These are phyloP conservation scores for Clitocybe nebularis DNA, from an alignment of 1,284 basidiomycete species.

Conservation along the genomic window DNA sequence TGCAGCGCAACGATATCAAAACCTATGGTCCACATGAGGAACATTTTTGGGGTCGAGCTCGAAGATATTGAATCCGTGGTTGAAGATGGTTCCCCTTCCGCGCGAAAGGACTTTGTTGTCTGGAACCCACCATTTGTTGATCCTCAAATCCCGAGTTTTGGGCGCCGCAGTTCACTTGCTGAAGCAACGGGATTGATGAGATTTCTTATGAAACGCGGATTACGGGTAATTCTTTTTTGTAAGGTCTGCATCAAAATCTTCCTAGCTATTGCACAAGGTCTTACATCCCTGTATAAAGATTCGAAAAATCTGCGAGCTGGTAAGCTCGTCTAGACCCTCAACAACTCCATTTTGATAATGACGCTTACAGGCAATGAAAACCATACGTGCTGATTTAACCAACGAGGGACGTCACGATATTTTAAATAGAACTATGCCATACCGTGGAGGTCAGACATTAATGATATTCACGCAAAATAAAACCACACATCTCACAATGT, in stretches of 20 bases:
- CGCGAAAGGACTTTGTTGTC: slow-evolving; percentile 72
- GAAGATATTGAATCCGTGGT: slow-evolving; percentile 67
- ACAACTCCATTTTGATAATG: slow-evolving; percentile 1
- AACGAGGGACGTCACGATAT: slow-evolving; percentile 78
- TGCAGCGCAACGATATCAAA: slow-evolving; percentile 89
- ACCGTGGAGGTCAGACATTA: slow-evolving; percentile 65
- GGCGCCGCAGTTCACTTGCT: slow-evolving; percentile 58
- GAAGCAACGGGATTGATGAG: slow-evolving; percentile 78
- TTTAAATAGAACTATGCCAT: slow-evolving; percentile 75
- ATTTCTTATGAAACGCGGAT: slow-evolving; percentile 77
- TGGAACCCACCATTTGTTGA: slow-evolving; percentile 77
- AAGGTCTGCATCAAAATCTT: slow-evolving; percentile 47
- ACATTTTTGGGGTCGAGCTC: slow-evolving; percentile 66
- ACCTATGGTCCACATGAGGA: slow-evolving; percentile 73
- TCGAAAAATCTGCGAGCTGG: slow-evolving; percentile 79
- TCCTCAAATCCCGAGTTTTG: slow-evolving; percentile 50
- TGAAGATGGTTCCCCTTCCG: slow-evolving; percentile 83
- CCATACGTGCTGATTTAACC: slow-evolving; percentile 68
- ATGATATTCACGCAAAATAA: slow-evolving; percentile 1
- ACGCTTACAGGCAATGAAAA: slow-evolving; percentile 67
- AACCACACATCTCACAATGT: neutral
- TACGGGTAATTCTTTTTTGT: slow-evolving; percentile 85
- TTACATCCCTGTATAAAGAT: slow-evolving; percentile 42
- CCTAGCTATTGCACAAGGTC: neutral
- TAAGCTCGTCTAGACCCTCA: slow-evolving; percentile 27